These are phyloP conservation scores for Starmera caribaea DNA, from an alignment of 805 yeast species.

Conservation along the genomic window DNA sequence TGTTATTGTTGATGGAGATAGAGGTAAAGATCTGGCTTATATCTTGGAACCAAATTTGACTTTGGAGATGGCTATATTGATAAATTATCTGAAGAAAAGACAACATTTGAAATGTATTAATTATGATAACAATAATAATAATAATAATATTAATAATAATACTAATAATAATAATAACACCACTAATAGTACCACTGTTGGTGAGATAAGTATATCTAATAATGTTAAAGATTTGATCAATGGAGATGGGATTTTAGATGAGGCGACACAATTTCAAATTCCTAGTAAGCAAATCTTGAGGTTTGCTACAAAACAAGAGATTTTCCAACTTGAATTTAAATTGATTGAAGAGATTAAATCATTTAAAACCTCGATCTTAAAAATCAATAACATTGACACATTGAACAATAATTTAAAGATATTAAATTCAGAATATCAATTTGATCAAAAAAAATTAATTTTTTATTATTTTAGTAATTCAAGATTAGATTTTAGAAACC, in stretches of 20 bases:
- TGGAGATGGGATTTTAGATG: constrained; percentile 22
- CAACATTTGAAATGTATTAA: constrained; percentile 48
- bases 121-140: constrained; percentile 5
- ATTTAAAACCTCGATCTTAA: constrained; percentile 50
- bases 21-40: constrained; percentile 74
- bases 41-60: constrained; percentile 56
- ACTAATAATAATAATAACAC: constrained; percentile 2
- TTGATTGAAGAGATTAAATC: constrained; percentile 67
- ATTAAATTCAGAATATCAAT: constrained; percentile 72
- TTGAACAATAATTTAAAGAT: constrained; percentile 42
- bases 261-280: constrained; percentile 41
- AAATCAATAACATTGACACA: constrained; percentile 29
- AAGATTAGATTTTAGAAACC: constrained; percentile 63
- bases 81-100: constrained; percentile 66
- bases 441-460: constrained; percentile 68
- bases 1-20: constrained; percentile 74
- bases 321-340: constrained; percentile 53
- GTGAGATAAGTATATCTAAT: constrained; percentile 6
- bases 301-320: constrained; percentile 67
- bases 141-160: background rate
- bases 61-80: constrained; percentile 56
- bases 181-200: background rate
- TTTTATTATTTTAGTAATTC: constrained; percentile 58
- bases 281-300: constrained; percentile 73
- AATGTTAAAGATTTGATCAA: constrained; percentile 14